Conservation (phyloP, 2,329 filamentous ascomycete genomes). For the Dendrostoma leiphaemia region DNA sequence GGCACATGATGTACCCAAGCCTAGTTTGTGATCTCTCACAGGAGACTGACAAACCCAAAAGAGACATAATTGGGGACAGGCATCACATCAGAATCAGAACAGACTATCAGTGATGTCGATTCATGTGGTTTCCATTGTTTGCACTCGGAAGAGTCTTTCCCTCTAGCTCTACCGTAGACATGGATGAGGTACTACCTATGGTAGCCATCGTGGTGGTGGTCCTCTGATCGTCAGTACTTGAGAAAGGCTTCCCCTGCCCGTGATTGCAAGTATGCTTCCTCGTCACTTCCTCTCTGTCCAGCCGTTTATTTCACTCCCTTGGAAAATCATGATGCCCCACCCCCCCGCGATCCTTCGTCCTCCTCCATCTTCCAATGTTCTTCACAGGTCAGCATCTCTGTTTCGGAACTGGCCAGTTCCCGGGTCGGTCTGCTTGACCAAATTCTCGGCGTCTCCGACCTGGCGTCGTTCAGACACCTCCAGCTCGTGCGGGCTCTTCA, state of each 20-base stretch:
- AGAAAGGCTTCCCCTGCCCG: no score
- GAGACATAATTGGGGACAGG: neutral
- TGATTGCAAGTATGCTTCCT: no score
- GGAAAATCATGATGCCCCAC: no score
- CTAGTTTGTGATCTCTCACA: no score
- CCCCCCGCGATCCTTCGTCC: neutral
- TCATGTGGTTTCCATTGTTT: neutral
- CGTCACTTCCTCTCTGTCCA: no score
- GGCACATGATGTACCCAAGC: no score
- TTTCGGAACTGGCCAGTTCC: slow-evolving; percentile 17
- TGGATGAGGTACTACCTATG: no score
- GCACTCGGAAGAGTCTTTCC: neutral
- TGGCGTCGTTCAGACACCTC: slow-evolving; percentile 87
- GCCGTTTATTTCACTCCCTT: no score
- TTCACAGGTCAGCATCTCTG: slow-evolving; percentile 31
- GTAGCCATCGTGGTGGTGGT: no score
- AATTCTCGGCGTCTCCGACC: slow-evolving; percentile 81
- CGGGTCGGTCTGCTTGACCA: slow-evolving; percentile 54
- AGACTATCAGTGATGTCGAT: neutral
- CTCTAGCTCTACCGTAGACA: neutral
- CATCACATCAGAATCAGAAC: neutral
- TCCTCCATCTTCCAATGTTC: neutral
- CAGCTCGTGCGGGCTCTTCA: slow-evolving; percentile 49
- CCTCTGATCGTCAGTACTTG: no score
- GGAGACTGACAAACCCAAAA: no score